A percentile compares a stretch with the other conserved stretches of the same genome.
Conservation (phyloP, 192 early-diverging fungal genomes). For the Coemansia sp. region DNA sequence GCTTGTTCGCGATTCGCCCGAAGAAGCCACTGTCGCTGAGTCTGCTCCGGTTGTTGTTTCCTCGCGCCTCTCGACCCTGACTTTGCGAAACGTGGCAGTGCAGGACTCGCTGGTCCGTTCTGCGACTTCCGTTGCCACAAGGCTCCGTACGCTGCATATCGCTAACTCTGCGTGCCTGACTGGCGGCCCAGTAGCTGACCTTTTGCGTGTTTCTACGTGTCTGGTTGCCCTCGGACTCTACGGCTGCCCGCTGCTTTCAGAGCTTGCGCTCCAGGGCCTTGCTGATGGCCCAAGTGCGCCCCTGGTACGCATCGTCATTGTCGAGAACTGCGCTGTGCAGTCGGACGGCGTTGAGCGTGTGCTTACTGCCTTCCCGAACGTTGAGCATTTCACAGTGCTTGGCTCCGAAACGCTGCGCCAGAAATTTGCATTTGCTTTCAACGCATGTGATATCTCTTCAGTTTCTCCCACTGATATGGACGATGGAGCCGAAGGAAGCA, state of each 20-base stretch:
- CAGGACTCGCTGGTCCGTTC: slow-evolving; percentile 19
- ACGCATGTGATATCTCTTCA: background rate
- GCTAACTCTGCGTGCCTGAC: slow-evolving; percentile 19
- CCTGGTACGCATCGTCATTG: slow-evolving; percentile 22
- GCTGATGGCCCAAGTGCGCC: slow-evolving; percentile 27
- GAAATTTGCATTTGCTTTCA: slow-evolving; percentile 27
- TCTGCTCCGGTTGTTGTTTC: slow-evolving; percentile 14
- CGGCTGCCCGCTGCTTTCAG: slow-evolving; percentile 27
- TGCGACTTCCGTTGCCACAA: slow-evolving; percentile 15
- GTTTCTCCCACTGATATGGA: background rate
- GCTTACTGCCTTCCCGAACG: slow-evolving; percentile 21
- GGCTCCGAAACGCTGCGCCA: slow-evolving; percentile 44
- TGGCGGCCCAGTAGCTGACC: slow-evolving; percentile 17
- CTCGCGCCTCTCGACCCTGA: slow-evolving; percentile 23
- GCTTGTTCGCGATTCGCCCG: slow-evolving; percentile 28
- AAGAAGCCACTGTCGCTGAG: background rate
- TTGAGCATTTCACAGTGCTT: slow-evolving; percentile 28
- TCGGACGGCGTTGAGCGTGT: slow-evolving; percentile 40
- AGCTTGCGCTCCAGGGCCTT: slow-evolving; percentile 20
- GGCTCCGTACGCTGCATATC: slow-evolving; percentile 39
- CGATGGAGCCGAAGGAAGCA: background rate
- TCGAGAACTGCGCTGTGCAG: slow-evolving; percentile 40
- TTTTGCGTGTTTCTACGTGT: slow-evolving; percentile 18
- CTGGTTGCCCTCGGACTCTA: slow-evolving; percentile 35
- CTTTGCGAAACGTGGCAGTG: slow-evolving; percentile 32